Conservation (phyloP, 495 filamentous ascomycete genomes). For the Gamarada debralockiae region DNA sequence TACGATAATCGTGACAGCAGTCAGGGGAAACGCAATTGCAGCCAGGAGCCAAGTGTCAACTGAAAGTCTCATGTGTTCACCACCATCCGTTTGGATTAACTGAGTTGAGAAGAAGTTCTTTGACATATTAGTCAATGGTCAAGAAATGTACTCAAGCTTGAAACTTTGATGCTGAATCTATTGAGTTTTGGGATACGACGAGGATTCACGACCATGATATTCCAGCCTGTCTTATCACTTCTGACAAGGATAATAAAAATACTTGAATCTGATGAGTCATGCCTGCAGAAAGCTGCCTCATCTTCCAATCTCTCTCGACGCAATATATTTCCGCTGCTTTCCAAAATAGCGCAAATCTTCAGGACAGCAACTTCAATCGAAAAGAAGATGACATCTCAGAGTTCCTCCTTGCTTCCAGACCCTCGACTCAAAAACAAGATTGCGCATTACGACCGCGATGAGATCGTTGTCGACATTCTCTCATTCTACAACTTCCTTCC, state of each 20-base stretch:
- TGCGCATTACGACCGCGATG: conserved; percentile 1
- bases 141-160: no score
- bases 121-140: no score
- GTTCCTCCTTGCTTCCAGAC: not conserved
- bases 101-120: conserved; percentile 21
- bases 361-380: conserved; percentile 1
- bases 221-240: no score
- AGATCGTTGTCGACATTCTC: not conserved
- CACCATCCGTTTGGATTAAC: conserved; percentile 13
- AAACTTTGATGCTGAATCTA: no score
- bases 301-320: no score
- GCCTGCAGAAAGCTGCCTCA: no score
- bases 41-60: conserved; percentile 13
- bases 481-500: conserved; percentile 6
- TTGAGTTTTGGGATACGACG: no score
- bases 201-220: no score
- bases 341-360: no score
- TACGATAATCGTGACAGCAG: conserved; percentile 10
- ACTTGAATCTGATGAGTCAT: no score
- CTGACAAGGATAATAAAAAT: no score
- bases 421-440: conserved; percentile 4
- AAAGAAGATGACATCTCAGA: conserved; percentile 4
- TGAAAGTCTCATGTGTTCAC: conserved; percentile 8
- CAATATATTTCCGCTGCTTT: no score
- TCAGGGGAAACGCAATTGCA: conserved; percentile 15